Percentiles rank a stretch among this genome's conserved stretches.
phyloP scores from a whole-genome alignment of 1,284 basidiomycete species.

The Ganoderma lucidum region DNA sequence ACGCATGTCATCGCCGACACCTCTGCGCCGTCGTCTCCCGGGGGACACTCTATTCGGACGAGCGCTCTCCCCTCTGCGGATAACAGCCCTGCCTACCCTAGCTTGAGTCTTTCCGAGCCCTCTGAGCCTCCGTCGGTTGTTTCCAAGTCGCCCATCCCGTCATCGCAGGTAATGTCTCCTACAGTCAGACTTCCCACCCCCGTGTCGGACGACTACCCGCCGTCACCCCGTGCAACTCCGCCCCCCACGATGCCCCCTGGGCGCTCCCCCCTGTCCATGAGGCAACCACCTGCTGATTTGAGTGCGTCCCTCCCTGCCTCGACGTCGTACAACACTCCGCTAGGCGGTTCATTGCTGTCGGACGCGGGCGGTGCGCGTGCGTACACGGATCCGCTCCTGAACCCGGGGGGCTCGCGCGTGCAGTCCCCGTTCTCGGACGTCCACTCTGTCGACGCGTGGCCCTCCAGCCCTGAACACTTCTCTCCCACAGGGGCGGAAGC shows the following conservation, averaged over 20 bases:
- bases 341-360: constrained; percentile 28
- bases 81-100: constrained; percentile 23
- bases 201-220: constrained; percentile 28
- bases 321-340: constrained; percentile 35
- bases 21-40: constrained; percentile 48
- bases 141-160: constrained; percentile 12
- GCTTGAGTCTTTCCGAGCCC: constrained; percentile 13
- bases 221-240: constrained; percentile 27
- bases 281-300: constrained; percentile 37
- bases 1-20: constrained; percentile 58
- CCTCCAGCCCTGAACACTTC: constrained; percentile 24
- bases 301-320: constrained; percentile 28
- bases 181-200: constrained; percentile 30
- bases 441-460: constrained; percentile 29
- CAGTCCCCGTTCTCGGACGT: constrained; percentile 40
- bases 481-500: constrained; percentile 16
- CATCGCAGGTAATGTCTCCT: constrained; percentile 23
- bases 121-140: constrained; percentile 9
- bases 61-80: constrained; percentile 23
- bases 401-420: constrained; percentile 28
- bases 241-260: constrained; percentile 21
- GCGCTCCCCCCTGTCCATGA: constrained; percentile 33
- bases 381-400: constrained; percentile 20
- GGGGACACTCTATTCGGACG: constrained; percentile 14
- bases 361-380: constrained; percentile 18